phyloP scores from a whole-genome alignment of 805 yeast species.

The Wickerhamiella spandovensis region DNA sequence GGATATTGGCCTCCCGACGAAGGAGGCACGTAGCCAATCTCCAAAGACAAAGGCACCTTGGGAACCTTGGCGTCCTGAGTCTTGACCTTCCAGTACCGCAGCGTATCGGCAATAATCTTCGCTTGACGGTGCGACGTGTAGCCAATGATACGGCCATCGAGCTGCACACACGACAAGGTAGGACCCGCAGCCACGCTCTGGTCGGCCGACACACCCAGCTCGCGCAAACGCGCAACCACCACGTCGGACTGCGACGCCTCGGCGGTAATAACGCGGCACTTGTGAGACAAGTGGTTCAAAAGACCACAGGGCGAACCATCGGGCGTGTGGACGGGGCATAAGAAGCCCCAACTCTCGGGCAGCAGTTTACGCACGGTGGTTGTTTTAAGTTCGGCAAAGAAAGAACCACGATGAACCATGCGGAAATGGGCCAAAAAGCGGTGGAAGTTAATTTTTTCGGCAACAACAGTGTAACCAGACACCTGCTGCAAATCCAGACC shows the following conservation, averaged over 20 bases:
- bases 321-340: slow-evolving; percentile 98
- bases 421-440: slow-evolving; percentile 97
- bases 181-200: slow-evolving; percentile 82
- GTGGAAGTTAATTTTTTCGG: slow-evolving; percentile 94
- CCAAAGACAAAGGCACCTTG: slow-evolving; percentile 74
- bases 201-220: slow-evolving; percentile 58
- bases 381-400: slow-evolving; percentile 94
- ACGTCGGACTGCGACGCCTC: slow-evolving; percentile 10
- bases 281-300: slow-evolving; percentile 90
- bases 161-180: slow-evolving; percentile 71
- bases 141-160: slow-evolving; percentile 86
- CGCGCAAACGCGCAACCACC: slow-evolving; percentile 44
- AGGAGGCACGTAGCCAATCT: slow-evolving; percentile 95
- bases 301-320: slow-evolving; percentile 99
- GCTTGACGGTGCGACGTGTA: slow-evolving; percentile 92
- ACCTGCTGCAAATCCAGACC: slow-evolving; percentile 97
- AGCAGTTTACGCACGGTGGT: slow-evolving; percentile 91
- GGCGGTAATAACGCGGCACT: slow-evolving; percentile 71
- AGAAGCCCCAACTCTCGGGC: slow-evolving; percentile 98
- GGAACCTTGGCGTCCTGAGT: slow-evolving; percentile 40
- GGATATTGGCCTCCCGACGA: slow-evolving; percentile 94
- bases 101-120: slow-evolving; percentile 69
- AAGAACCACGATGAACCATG: slow-evolving; percentile 99
- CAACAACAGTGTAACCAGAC: slow-evolving; percentile 95
- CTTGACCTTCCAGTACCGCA: slow-evolving; percentile 77